These are phyloP conservation scores for Neoboletus brunneissimus DNA, from an alignment of 768 basidiomycete genomes.

Conservation along the genomic window DNA sequence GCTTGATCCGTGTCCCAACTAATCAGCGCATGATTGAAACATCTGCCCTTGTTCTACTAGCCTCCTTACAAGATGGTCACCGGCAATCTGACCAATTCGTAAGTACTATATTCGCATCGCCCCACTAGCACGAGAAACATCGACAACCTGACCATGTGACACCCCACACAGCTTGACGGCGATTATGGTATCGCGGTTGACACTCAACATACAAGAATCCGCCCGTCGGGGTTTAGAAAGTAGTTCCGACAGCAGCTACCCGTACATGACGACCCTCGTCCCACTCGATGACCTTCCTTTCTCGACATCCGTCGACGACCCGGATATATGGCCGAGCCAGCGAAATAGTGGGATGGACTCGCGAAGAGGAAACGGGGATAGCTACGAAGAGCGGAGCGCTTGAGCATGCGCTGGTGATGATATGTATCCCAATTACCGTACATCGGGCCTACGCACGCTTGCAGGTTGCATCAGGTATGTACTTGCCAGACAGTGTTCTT, in stretches of 20 bases:
- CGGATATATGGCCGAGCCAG: neutral
- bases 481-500: too few species aligned
- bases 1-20: neutral
- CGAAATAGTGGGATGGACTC: neutral
- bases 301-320: neutral
- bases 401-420: neutral
- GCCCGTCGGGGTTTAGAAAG: too few species aligned
- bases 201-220: constrained; percentile 17
- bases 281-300: neutral
- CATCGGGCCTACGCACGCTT: too few species aligned
- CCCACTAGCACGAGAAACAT: neutral
- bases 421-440: neutral
- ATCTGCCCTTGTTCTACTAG: neutral
- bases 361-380: neutral
- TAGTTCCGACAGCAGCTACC: neutral
- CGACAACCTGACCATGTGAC: neutral
- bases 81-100: neutral
- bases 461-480: too few species aligned
- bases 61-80: neutral
- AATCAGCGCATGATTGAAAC: neutral
- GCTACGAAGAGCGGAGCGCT: neutral
- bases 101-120: neutral
- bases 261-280: constrained; percentile 2
- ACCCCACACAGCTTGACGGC: constrained; percentile 8
- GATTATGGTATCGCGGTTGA: constrained; percentile 16